phyloP scores from a whole-genome alignment of 108 stramenopile genomes.

The Fragilaria crotonensis region DNA sequence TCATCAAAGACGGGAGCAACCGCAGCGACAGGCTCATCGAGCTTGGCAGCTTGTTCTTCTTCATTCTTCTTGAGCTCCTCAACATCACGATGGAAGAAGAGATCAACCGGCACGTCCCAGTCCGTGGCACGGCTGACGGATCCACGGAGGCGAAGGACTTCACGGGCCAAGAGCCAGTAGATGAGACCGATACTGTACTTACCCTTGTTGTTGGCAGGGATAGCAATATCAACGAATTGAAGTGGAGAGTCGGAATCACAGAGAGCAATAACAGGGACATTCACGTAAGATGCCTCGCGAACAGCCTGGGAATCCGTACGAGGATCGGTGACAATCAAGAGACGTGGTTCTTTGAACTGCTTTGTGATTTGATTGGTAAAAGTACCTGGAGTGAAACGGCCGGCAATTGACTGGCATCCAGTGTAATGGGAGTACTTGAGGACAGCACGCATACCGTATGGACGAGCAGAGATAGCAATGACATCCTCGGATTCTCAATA shows the following conservation, averaged over 20 bases:
- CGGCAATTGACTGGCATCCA: constrained; percentile 94
- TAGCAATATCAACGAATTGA: constrained; percentile 98
- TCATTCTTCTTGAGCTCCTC: constrained; percentile 99
- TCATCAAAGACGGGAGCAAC: constrained; percentile 56
- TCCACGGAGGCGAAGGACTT: constrained; percentile 97
- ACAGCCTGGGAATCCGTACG: constrained; percentile 96
- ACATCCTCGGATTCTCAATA: constrained; percentile 99
- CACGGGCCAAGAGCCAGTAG: constrained; percentile 99
- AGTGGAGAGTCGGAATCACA: constrained; percentile 99
- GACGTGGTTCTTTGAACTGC: constrained; percentile 99
- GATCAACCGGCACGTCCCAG: constrained; percentile 99
- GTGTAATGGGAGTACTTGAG: constrained; percentile 99
- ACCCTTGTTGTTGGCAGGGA: constrained; percentile 99
- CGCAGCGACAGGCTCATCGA: constrained; percentile 66
- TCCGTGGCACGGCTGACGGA: constrained; percentile 77
- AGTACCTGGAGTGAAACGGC: constrained; percentile 99
- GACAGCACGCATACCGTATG: constrained; percentile 99
- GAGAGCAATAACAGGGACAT: constrained; percentile 98
- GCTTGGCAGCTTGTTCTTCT: constrained; percentile 87
- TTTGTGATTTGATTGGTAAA: constrained; percentile 99
- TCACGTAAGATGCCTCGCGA: constrained; percentile 95
- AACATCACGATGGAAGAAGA: constrained; percentile 99
- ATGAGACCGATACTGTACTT: constrained; percentile 98
- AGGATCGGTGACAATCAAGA: constrained; percentile 98
- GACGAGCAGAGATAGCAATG: constrained; percentile 98